Evolutionary conservation across 106 monocot species (phyloP).

Genomic region (Phalaenopsis equestris): DNA sequence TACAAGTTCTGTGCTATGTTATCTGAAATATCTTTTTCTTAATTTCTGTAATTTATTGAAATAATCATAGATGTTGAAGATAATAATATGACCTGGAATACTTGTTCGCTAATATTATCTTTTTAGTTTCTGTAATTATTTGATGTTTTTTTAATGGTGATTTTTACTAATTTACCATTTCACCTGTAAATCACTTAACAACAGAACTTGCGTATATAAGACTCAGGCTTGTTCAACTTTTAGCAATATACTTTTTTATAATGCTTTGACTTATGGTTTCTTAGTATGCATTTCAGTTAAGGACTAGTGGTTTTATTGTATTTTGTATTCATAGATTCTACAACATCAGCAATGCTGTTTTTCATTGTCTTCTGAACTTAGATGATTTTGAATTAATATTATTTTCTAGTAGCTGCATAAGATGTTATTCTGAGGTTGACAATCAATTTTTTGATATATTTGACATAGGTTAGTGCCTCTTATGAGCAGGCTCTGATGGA

Average conservation of each 20-base stretch:
- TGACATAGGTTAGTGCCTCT: slow-evolving; percentile 83
- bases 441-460: slow-evolving; percentile 51
- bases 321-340: background rate
- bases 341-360: background rate
- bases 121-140: background rate
- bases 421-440: slow-evolving; percentile 31
- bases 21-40: too few species aligned
- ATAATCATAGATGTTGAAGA: too few species aligned
- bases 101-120: background rate
- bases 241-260: background rate
- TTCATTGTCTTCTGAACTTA: background rate
- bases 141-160: background rate
- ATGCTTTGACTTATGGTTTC: background rate
- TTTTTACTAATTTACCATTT: background rate
- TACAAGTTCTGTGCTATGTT: too few species aligned
- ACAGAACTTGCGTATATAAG: background rate
- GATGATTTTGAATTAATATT: background rate
- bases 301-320: background rate
- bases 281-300: background rate
- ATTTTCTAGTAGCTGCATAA: background rate
- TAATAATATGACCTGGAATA: background rate
- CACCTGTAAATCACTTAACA: background rate
- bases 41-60: too few species aligned
- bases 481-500: slow-evolving; percentile 99
- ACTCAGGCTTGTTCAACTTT: background rate